Evolutionary conservation across 352 stramenopile genomes (phyloP), one percentile per base, ranked within the genome.

Genomic region (Stramenopiles sp.): DNA sequence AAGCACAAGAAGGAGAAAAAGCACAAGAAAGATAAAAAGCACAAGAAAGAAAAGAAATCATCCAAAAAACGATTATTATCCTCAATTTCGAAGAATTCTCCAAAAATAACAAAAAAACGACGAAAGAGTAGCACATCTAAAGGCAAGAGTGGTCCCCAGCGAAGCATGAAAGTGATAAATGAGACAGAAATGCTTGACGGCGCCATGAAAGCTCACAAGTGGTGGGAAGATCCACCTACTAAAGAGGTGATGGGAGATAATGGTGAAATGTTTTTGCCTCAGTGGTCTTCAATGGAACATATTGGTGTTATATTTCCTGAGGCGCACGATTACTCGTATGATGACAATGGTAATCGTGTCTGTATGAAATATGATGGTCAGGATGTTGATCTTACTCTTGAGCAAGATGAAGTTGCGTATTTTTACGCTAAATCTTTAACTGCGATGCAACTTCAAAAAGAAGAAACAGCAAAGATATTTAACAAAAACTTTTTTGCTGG

Each of bases 261-360:
- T n/a, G n/a, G n/a, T n/a, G n/a, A n/a, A n/a, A n/a, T n/a, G n/a
- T n/a, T n/a, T n/a, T n/a, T n/a, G n/a, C n/a, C n/a, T n/a, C 71
- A 95, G 52, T 99, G 85, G 85, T 58, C 59, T n/a, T 88, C 69
- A n/a, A 69, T 99, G 48, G 85, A 97, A 53, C 87, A 99, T 64
- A 83, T 87, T 23, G 87, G 85, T 28, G 75, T 97, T 20, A 69
- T 76, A 40, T 98, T 99, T 53, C 74, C 83, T 6, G 66, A 84
- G 35, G n/a, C n/a, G n/a, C 45, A 61, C 12, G 97, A 98, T 60
- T 59, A 64, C 19, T 74, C 83, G 3, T 84, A 99, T 56, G 59
- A 71, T 23, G 60, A 96, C 0, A 80, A 81, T 38, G 56, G 98
- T 45, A 24, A 74, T 7, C 95, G 95, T 59, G 66, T 91, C 45